Conservation (phyloP, 495 filamentous ascomycete species). For the Penicillium salamii region DNA sequence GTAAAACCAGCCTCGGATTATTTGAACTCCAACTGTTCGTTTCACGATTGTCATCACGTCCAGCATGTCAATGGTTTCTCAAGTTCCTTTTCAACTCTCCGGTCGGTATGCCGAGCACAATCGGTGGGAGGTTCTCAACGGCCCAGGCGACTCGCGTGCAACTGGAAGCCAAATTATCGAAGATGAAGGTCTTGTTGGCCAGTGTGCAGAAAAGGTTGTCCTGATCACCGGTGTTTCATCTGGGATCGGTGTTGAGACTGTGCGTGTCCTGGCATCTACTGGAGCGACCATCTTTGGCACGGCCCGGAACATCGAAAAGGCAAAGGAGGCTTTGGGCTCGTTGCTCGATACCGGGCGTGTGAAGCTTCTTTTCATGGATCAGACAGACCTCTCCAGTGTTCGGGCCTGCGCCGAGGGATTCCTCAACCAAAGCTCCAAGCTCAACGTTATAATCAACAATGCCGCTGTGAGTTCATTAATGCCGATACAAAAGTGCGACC, state of each 20-base stretch:
- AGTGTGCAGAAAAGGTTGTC: too few species aligned
- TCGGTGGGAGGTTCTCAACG: not conserved
- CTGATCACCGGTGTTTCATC: slow-evolving; percentile 47
- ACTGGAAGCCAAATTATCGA: too few species aligned
- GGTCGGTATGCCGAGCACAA: not conserved
- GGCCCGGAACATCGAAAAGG: slow-evolving; percentile 38
- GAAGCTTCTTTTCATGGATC: slow-evolving; percentile 35
- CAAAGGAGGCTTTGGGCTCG: slow-evolving; percentile 18
- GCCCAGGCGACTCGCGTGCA: too few species aligned
- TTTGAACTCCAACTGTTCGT: too few species aligned
- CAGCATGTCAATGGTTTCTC: not conserved
- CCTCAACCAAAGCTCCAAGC: slow-evolving; percentile 23
- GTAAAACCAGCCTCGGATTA: too few species aligned
- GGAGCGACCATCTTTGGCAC: slow-evolving; percentile 46
- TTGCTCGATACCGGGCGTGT: slow-evolving; percentile 4
- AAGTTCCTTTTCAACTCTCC: not conserved
- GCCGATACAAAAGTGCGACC: too few species aligned
- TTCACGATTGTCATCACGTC: too few species aligned
- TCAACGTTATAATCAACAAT: not conserved
- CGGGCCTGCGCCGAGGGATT: slow-evolving; percentile 36
- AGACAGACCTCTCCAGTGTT: slow-evolving; percentile 36
- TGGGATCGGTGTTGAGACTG: slow-evolving; percentile 52
- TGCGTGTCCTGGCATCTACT: slow-evolving; percentile 41
- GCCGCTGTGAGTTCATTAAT: too few species aligned
- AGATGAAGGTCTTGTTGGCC: too few species aligned